A percentile compares a stretch with the other conserved stretches of the same genome.
Evolutionary conservation across 148 eudicot species (phyloP).

Genomic region (Oxyria digyna): DNA sequence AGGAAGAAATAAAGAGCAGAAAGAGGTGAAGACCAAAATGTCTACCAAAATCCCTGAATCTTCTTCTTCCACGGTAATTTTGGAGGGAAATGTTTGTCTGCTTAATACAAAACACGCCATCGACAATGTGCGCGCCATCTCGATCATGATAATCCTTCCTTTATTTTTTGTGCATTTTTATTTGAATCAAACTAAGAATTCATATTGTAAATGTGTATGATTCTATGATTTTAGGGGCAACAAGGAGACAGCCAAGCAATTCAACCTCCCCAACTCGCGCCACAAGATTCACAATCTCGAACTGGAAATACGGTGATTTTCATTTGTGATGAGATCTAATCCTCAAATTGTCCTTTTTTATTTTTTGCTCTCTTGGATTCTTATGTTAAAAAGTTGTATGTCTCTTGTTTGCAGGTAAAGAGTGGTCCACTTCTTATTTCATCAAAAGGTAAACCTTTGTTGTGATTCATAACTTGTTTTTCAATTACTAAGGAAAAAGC

Average conservation of each 20-base stretch:
- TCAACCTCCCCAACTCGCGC: neutral
- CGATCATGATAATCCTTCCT: too few relatives aligned
- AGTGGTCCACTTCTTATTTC: slow-evolving; percentile 80
- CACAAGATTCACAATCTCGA: neutral
- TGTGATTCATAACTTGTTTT: neutral
- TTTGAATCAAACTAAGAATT: too few relatives aligned
- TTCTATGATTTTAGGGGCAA: neutral
- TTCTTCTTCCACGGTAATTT: slow-evolving; percentile 2
- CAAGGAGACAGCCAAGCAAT: slow-evolving; percentile 6
- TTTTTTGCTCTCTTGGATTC: neutral
- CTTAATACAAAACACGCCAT: neutral
- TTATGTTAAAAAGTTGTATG: neutral
- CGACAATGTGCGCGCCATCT: too few relatives aligned
- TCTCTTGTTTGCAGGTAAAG: slow-evolving; percentile 48
- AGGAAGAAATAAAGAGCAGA: neutral
- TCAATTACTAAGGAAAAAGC: too few relatives aligned
- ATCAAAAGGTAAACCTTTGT: slow-evolving; percentile 56
- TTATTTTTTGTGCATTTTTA: too few relatives aligned
- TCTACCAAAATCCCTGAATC: slow-evolving; percentile 3
- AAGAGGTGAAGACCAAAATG: neutral
- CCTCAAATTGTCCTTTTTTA: neutral
- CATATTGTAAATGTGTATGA: neutral
- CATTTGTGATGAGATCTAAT: neutral
- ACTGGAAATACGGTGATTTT: slow-evolving; percentile 4
- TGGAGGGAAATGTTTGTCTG: neutral